Conservation (phyloP, 108 stramenopile species). For the Epithemia pelagica region DNA sequence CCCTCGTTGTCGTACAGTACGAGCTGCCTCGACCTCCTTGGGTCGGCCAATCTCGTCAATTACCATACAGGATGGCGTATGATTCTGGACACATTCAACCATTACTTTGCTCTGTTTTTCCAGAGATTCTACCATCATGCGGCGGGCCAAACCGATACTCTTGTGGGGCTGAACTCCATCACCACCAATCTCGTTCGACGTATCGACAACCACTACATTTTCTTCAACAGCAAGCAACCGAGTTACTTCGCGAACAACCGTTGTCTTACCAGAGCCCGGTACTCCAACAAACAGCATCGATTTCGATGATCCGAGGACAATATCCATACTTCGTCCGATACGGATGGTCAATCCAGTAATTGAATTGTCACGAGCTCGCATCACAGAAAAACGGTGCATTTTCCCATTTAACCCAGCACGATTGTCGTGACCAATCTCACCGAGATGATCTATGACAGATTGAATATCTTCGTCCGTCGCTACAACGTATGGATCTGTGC, state of each 20-base stretch:
- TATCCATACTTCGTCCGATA: constrained; percentile 37
- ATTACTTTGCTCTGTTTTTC: constrained; percentile 41
- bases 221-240: constrained; percentile 21
- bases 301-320: constrained; percentile 15
- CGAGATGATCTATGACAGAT: constrained; percentile 5
- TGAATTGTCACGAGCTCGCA: constrained; percentile 12
- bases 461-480: constrained; percentile 11
- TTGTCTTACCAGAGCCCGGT: constrained; percentile 31
- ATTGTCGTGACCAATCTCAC: constrained; percentile 29
- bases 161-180: constrained; percentile 47
- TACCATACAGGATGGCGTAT: constrained; percentile 31
- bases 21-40: constrained; percentile 49
- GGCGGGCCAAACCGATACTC: constrained; percentile 44
- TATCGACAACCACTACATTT: constrained; percentile 52
- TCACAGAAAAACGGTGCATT: constrained; percentile 32
- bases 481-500: background rate
- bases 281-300: constrained; percentile 33
- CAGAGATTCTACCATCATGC: constrained; percentile 49
- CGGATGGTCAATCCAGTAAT: constrained; percentile 45
- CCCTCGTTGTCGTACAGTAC: constrained; percentile 39
- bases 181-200: constrained; percentile 61
- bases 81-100: constrained; percentile 49
- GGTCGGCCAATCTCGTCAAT: constrained; percentile 52
- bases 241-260: constrained; percentile 42
- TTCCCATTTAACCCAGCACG: constrained; percentile 24